Evolutionary conservation across 2,329 filamentous ascomycete genomes (phyloP).

Genomic region (Ceratocystis colombiana): DNA sequence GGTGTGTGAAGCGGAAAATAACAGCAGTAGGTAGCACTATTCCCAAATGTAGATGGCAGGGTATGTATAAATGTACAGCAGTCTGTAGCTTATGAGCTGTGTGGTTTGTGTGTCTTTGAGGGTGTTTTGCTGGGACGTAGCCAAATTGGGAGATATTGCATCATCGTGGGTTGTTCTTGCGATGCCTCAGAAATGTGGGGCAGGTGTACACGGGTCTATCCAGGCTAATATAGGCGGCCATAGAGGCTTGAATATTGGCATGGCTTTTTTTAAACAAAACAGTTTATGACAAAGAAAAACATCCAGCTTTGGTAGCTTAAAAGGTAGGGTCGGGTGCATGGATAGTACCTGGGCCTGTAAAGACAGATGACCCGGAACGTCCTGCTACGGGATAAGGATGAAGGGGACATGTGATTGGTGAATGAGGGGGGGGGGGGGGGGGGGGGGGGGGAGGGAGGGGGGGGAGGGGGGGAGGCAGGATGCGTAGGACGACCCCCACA

Average conservation of each 20-base stretch:
- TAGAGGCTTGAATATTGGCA: slow-evolving; percentile 2
- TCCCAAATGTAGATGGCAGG: not conserved
- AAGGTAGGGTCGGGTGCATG: not conserved
- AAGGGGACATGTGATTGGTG: not conserved
- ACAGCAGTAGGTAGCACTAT: not conserved
- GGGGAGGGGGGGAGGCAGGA: not conserved
- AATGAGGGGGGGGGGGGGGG: not conserved
- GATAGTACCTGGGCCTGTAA: not conserved
- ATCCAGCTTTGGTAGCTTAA: slow-evolving; percentile 6
- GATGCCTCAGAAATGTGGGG: slow-evolving; percentile 30
- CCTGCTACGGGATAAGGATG: not conserved
- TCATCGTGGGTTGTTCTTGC: slow-evolving; percentile 40
- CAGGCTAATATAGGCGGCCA: slow-evolving; percentile 3
- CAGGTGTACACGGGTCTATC: not conserved
- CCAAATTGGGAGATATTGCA: slow-evolving; percentile 53
- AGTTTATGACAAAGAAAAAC: slow-evolving; percentile 16
- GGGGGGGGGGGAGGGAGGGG: not conserved
- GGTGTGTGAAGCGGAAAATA: not conserved
- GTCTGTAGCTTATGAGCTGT: not conserved
- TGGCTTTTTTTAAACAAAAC: not conserved
- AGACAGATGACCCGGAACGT: not conserved
- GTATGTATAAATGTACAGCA: not conserved
- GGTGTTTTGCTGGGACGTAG: not conserved
- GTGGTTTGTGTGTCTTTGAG: not conserved
- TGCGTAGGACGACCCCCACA: slow-evolving; percentile 16